Evolutionary conservation across 495 filamentous ascomycete genomes (phyloP).

Genomic region (Penicillium malachiteum): DNA sequence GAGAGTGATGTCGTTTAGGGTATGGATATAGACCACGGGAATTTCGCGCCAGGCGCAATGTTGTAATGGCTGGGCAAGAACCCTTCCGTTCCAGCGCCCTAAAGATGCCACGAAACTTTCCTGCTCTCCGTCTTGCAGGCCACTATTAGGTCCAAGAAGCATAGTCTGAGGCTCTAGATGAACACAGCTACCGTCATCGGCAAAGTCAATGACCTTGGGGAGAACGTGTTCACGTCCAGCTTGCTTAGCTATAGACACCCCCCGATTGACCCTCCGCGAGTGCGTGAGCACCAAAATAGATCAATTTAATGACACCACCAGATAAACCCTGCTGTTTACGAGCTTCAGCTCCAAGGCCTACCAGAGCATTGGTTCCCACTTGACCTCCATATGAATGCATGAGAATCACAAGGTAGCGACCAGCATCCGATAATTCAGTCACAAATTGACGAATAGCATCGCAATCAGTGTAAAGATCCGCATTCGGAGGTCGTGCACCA

Average conservation of each 20-base stretch:
- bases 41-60: neutral
- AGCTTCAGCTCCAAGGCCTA: neutral
- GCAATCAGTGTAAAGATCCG: neutral
- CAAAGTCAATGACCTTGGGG: neutral
- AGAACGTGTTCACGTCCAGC: neutral
- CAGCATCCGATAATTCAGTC: neutral
- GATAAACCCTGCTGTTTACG: neutral
- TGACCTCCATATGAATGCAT: neutral
- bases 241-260: neutral
- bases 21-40: neutral
- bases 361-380: neutral
- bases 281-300: neutral
- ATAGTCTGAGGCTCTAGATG: neutral
- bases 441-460: neutral
- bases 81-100: neutral
- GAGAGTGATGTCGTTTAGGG: neutral
- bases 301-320: neutral
- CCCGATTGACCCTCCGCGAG: neutral
- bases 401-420: neutral
- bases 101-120: neutral
- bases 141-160: neutral
- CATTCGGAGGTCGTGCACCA: neutral
- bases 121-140: neutral
- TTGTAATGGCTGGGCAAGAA: neutral
- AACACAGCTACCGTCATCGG: neutral